phyloP scores from a whole-genome alignment of 768 basidiomycete genomes.

The Auriscalpium microsporum region DNA sequence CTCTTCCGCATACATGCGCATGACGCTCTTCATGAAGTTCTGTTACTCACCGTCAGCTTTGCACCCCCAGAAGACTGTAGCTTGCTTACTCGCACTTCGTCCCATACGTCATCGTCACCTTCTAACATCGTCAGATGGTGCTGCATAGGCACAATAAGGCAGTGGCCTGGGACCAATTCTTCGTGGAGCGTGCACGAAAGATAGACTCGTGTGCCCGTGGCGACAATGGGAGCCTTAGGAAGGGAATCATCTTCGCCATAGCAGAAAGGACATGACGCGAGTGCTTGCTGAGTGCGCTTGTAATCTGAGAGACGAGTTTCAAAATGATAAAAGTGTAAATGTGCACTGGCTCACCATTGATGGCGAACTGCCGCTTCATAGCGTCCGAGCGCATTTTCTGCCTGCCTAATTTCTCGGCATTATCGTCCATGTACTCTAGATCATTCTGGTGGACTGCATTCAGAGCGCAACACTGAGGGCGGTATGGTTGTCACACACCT shows the following conservation, averaged over 20 bases:
- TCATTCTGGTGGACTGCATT: conserved; percentile 45
- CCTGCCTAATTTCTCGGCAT: conserved; percentile 84
- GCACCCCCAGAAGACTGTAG: no score
- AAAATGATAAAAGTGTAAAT: conserved; percentile 1
- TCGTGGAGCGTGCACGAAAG: conserved; percentile 84
- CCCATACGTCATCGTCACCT: conserved; percentile 97
- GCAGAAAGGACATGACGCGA: conserved; percentile 82
- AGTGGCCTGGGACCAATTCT: conserved; percentile 88
- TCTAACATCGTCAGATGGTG: conserved; percentile 89
- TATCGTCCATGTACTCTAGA: conserved; percentile 94
- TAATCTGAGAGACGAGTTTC: conserved; percentile 52
- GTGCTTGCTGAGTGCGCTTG: conserved; percentile 84
- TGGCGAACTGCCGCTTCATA: conserved; percentile 95
- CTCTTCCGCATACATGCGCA: conserved; percentile 88
- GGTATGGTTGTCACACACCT: conserved; percentile 37
- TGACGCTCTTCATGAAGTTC: conserved; percentile 88
- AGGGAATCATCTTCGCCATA: conserved; percentile 87
- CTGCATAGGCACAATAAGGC: conserved; percentile 91
- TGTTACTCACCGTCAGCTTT: conserved; percentile 17
- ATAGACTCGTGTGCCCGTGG: conserved; percentile 85
- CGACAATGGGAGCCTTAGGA: conserved; percentile 81
- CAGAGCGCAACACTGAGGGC: background rate
- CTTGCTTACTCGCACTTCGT: conserved; percentile 75
- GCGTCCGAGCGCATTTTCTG: conserved; percentile 95
- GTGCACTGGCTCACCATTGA: conserved; percentile 53